Conservation (phyloP, 2,329 filamentous ascomycete genomes). For the Elsinoe perseae region DNA sequence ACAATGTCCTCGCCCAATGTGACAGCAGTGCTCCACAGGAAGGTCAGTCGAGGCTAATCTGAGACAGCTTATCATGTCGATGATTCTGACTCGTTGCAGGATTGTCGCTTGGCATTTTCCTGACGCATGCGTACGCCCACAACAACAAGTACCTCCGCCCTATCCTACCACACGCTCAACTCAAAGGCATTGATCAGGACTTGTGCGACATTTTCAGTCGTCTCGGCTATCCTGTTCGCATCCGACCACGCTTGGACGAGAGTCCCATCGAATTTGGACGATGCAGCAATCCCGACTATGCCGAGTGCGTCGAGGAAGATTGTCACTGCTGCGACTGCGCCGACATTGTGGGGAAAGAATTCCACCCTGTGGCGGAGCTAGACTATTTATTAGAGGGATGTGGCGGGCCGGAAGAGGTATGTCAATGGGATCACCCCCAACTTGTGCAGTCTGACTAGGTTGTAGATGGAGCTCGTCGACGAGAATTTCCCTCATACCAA, state of each 20-base stretch:
- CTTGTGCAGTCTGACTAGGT: too few species aligned
- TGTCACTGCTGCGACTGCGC: too few species aligned
- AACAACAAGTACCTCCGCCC: background rate
- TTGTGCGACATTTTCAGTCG: background rate
- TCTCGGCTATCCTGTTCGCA: background rate
- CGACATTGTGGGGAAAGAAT: too few species aligned
- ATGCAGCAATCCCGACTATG: too few species aligned
- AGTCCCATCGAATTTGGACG: too few species aligned
- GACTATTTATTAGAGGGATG: too few species aligned
- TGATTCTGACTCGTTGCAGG: background rate
- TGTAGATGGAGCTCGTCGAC: background rate
- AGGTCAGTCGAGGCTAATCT: too few species aligned
- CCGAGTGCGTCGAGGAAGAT: too few species aligned
- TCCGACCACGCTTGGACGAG: background rate
- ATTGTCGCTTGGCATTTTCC: background rate
- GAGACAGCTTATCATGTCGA: too few species aligned
- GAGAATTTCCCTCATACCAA: background rate
- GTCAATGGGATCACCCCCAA: too few species aligned
- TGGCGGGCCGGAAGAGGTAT: background rate
- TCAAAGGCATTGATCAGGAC: background rate
- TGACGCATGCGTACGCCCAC: background rate
- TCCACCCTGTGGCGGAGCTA: too few species aligned
- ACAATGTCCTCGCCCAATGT: background rate
- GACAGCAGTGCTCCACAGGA: too few species aligned
- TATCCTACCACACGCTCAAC: background rate